A percentile compares a stretch with the other conserved stretches of the same genome.
phyloP scores from a whole-genome alignment of 2,329 filamentous ascomycete species.

The Albifimbria verrucaria region DNA sequence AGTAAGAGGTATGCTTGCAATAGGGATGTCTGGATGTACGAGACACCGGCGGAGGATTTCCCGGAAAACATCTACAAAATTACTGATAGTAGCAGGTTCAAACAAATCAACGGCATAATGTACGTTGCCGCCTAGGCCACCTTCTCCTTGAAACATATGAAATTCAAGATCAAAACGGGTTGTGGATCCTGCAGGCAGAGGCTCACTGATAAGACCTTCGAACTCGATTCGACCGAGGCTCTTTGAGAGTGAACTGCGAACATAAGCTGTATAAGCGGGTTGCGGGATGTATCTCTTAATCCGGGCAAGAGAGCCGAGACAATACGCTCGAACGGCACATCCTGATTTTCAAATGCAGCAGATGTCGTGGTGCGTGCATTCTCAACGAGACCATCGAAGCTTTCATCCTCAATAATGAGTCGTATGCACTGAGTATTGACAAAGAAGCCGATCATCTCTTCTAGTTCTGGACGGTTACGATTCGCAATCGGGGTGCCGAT shows the following conservation, averaged over 20 bases:
- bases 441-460: constrained; percentile 21
- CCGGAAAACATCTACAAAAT: constrained; percentile 13
- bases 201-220: constrained; percentile 12
- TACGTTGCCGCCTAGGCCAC: constrained; percentile 7
- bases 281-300: constrained; percentile 11
- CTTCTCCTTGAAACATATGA: constrained; percentile 16
- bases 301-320: constrained; percentile 2
- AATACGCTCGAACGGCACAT: constrained; percentile 9
- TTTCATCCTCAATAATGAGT: constrained; percentile 11
- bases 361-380: constrained; percentile 11
- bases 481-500: constrained; percentile 17
- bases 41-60: constrained; percentile 13
- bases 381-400: constrained; percentile 10
- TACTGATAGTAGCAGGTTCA: constrained; percentile 13
- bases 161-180: constrained; percentile 22
- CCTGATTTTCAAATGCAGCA: constrained; percentile 14
- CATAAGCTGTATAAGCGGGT: constrained; percentile 13
- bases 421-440: constrained; percentile 22
- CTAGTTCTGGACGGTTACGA: constrained; percentile 11
- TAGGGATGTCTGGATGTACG: neutral
- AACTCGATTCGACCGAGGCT: constrained; percentile 14
- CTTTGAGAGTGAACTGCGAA: constrained; percentile 18
- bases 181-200: neutral
- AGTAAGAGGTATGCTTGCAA: constrained; percentile 4
- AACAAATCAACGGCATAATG: constrained; percentile 19